A percentile compares a stretch with the other conserved stretches of the same genome.
Evolutionary conservation across 805 yeast species (phyloP).

Genomic region (Cyberlindnera euphorbiae): DNA sequence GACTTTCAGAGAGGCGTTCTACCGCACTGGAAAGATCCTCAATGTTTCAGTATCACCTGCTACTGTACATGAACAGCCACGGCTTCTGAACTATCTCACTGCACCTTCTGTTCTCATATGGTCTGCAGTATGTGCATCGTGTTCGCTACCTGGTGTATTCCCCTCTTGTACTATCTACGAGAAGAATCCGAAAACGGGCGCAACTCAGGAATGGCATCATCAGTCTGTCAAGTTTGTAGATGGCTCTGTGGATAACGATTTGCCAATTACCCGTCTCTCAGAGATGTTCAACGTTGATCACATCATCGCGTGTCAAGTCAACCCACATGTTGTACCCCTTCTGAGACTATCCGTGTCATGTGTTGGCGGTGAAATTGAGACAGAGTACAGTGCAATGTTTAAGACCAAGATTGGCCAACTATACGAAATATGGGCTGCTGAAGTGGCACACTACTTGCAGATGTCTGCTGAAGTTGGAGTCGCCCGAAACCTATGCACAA

Average conservation of each 20-base stretch:
- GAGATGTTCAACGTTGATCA: constrained; percentile 98
- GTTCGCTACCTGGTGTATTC: constrained; percentile 90
- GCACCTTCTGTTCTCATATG: constrained; percentile 79
- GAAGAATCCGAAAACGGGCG: constrained; percentile 69
- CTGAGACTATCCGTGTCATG: constrained; percentile 61
- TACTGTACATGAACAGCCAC: constrained; percentile 84
- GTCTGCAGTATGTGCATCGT: constrained; percentile 91
- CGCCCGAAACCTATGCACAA: constrained; percentile 65
- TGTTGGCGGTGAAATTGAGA: constrained; percentile 66
- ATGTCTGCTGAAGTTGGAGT: constrained; percentile 73
- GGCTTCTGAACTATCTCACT: constrained; percentile 71
- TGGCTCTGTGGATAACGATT: constrained; percentile 92
- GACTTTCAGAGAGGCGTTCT: constrained; percentile 91
- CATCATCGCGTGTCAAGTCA: constrained; percentile 95
- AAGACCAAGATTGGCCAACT: constrained; percentile 47
- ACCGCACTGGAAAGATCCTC: constrained; percentile 87
- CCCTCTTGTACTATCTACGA: constrained; percentile 83
- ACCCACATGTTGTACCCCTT: constrained; percentile 92
- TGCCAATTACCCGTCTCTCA: constrained; percentile 83
- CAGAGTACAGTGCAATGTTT: constrained; percentile 50
- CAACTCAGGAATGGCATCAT: constrained; percentile 76
- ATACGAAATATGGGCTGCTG: constrained; percentile 60
- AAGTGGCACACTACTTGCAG: constrained; percentile 72
- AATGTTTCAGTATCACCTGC: constrained; percentile 94
- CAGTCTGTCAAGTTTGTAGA: constrained; percentile 80